Evolutionary conservation across 2,329 filamentous ascomycete genomes (phyloP), one percentile per base, ranked within the genome.

Genomic region (Ascochyta lentis): DNA sequence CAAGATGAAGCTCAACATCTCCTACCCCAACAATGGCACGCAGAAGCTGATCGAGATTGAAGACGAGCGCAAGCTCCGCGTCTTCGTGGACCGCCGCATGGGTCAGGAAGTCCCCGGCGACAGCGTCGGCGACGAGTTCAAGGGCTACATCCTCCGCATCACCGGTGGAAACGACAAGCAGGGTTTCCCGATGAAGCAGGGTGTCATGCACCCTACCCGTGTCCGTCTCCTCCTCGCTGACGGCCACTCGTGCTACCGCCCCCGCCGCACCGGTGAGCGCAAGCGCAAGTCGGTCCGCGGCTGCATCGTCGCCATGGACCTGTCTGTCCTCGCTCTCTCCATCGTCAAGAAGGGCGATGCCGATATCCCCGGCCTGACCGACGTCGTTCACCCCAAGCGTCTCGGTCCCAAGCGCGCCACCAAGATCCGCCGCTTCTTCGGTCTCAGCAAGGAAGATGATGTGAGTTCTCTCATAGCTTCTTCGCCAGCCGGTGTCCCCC

Each of bases 161-260:
- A 99, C 95, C 76, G 96, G 95, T 78, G 95, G 96, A 80, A 99
- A 99, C 90, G 95, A 99, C 91, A 99, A 99, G 92, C 96, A 99
- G 87, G 95, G 95, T 86, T 99, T 99, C 89, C 95, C 95, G 75
- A 99, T 99, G 95, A 99, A 99, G 92, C 96, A 99, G 89, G 95
- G 95, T 87, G 91, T 96, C 81, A 94, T 99, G 87, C 91, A 96
- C 82, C 93, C 95, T 76, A 95, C 91, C 81, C 95, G 95, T 95
- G 95, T 97, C 84, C 90, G 91, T 73, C 92, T 99, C 72, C 90
- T 99, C 77, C 92, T 99, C 78, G 79, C 89, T 79, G 92, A 96
- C 54, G 95, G 95, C 81, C 95, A 98, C 91, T 95, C 92, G 74
- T 99, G 95, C 91, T 99, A 98, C 89, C 94, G 95, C 79, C 88